Base-by-base conservation (phyloP, 371 early-diverging fungal genomes). In the Saksenaea oblongispora region DNA sequence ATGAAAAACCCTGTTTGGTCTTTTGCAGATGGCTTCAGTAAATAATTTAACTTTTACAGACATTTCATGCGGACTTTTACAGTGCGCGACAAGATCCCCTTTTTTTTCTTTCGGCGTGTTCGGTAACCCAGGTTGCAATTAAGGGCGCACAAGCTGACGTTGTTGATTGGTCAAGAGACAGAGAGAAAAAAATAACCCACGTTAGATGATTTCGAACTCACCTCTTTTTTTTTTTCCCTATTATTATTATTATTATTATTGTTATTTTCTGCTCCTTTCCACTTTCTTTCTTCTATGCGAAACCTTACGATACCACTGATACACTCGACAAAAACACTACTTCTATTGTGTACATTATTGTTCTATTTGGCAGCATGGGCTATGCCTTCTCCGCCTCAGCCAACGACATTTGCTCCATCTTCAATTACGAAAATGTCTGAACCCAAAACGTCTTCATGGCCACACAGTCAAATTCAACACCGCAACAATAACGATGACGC, bases 51-150 rank as follows among this genome's bases (percentile, higher is more conserved):
- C 10, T 1, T 18, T n/a, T 47, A 22, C 8, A 22, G 22, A 18
- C 9, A 8, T 17, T 1, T 17, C 51, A 47, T 47, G n/a, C 51
- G 51, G 51, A 47, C 51, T 47, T 31, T 22, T 22, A 47, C 51
- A 22, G 51, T 47, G 51, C 51, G 24, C 51, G 51, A 47, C 18
- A 47, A 47, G 22, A 47, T 47, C 51, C 51, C 51, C 22, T 47
- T 39, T 39, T 47, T 47, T 39, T 39, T 47, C 22, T 47, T 47
- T 47, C 51, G 51, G 51, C 51, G 51, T 17, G 51, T 22, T 47
- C 27, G 51, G 51, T 47, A 47, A 47, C 51, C 51, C 51, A 47
- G 51, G 51, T 47, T 47, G 51, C 51, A 47, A 47, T 47, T 47
- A 47, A 47, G 51, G 51, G 51, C n/a, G 24, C 51, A 22, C 51